These are phyloP conservation scores for Grifola frondosa DNA, from an alignment of 1,284 basidiomycete species.

Conservation along the genomic window DNA sequence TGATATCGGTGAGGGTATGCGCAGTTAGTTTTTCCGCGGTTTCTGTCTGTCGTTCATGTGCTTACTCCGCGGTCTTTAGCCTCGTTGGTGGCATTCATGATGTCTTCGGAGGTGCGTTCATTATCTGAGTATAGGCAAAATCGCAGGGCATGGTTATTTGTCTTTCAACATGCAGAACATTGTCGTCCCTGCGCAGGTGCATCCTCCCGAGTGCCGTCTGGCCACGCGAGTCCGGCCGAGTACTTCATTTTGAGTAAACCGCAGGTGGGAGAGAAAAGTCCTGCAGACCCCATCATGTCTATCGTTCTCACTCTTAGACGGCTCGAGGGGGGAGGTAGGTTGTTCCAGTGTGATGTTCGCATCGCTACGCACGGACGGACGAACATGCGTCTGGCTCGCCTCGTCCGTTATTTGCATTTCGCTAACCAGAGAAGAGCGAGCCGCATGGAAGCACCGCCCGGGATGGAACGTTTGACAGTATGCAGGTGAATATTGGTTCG, in stretches of 20 bases:
- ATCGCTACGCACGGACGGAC: too few species aligned
- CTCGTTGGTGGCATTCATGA: constrained; percentile 15
- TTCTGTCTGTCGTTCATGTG: constrained; percentile 4
- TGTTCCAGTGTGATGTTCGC: too few species aligned
- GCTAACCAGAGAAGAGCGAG: too few species aligned
- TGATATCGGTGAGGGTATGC: constrained; percentile 30
- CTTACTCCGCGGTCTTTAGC: constrained; percentile 21
- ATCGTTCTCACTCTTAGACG: too few species aligned
- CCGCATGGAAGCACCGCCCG: too few species aligned
- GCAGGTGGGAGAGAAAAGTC: too few species aligned
- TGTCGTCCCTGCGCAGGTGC: constrained; percentile 25
- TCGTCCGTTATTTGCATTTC: too few species aligned
- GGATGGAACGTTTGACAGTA: too few species aligned
- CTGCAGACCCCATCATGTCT: too few species aligned
- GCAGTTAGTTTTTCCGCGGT: constrained; percentile 2
- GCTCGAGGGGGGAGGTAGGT: too few species aligned
- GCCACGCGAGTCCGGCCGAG: constrained; percentile 15
- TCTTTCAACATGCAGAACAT: not conserved
- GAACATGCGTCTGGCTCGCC: too few species aligned
- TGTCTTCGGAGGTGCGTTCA: constrained; percentile 3
- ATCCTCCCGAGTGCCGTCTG: constrained; percentile 23
- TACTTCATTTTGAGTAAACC: constrained; percentile 17
- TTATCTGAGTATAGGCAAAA: not conserved
- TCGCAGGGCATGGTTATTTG: not conserved
- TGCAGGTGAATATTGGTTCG: too few species aligned